phyloP scores from a whole-genome alignment of 495 filamentous ascomycete species.

The Penicillium paradoxum region DNA sequence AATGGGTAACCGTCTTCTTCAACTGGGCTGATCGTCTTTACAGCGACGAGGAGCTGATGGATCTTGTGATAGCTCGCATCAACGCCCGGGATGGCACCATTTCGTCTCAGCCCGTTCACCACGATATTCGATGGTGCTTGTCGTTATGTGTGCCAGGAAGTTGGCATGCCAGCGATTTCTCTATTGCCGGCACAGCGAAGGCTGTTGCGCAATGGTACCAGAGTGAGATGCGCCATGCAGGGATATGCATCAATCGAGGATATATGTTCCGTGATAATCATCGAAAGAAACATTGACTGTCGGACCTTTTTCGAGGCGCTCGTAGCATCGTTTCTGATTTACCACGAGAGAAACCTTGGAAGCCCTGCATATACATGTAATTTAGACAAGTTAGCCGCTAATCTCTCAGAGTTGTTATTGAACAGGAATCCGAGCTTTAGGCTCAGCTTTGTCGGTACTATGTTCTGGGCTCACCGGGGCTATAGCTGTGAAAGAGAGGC shows the following conservation, averaged over 20 bases:
- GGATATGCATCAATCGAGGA: background rate
- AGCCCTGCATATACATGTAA: too few relatives aligned
- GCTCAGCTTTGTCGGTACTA: too few relatives aligned
- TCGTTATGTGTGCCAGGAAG: background rate
- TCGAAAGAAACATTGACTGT: background rate
- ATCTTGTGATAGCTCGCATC: background rate
- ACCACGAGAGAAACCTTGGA: too few relatives aligned
- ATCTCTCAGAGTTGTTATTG: too few relatives aligned
- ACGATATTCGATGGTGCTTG: background rate
- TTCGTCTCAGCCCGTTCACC: background rate
- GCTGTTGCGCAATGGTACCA: background rate
- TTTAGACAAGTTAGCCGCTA: too few relatives aligned
- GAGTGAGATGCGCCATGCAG: background rate
- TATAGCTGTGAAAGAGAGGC: too few relatives aligned
- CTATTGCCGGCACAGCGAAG: background rate
- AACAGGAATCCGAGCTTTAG: too few relatives aligned
- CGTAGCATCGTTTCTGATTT: background rate
- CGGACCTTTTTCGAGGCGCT: background rate
- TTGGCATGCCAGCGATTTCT: background rate
- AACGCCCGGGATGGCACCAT: background rate
- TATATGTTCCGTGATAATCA: background rate
- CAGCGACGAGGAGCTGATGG: background rate
- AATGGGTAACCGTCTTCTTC: conserved; percentile 5
- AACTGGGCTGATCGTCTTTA: background rate
- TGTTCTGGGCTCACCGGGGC: too few relatives aligned